Evolutionary conservation across 345 rosid species (phyloP).

Genomic region (Stellera chamaejasme): DNA sequence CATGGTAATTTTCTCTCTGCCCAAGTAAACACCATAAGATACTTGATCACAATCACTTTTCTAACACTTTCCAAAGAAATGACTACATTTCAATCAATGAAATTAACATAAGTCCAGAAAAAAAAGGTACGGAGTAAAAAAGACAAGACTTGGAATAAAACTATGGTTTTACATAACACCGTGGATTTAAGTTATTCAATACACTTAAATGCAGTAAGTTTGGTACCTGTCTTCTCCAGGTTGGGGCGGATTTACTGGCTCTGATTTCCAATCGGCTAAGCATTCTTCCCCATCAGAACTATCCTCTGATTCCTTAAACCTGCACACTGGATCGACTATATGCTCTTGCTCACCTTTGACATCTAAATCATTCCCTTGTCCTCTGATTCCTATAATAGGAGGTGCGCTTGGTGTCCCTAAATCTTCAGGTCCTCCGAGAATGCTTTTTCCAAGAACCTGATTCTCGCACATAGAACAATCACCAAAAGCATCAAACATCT

Average conservation of each 20-base stretch:
- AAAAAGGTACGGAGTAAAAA: background rate
- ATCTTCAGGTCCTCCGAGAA: conserved; percentile 30
- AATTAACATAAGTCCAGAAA: background rate
- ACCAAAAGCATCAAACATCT: too few species aligned
- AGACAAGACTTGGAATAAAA: too few species aligned
- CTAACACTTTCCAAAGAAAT: too few species aligned
- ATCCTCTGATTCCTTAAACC: conserved; percentile 21
- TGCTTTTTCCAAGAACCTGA: conserved; percentile 12
- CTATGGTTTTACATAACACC: too few species aligned
- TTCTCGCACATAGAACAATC: conserved; percentile 23
- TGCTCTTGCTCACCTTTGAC: conserved; percentile 31
- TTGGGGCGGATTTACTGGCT: conserved; percentile 22
- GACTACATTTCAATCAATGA: too few species aligned
- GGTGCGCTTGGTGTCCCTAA: conserved; percentile 95
- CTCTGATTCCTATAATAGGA: conserved; percentile 52
- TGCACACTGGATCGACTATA: conserved; percentile 18
- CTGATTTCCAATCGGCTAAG: conserved; percentile 18
- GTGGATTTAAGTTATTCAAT: background rate
- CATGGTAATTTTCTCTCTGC: conserved; percentile 27
- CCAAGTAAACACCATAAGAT: conserved; percentile 16
- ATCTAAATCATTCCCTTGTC: conserved; percentile 30
- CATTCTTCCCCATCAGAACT: conserved; percentile 20
- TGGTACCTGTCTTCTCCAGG: conserved; percentile 50
- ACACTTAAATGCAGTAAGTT: background rate
- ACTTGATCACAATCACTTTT: background rate